phyloP scores from a whole-genome alignment of 805 yeast species.

The Candida coleopterorum region DNA sequence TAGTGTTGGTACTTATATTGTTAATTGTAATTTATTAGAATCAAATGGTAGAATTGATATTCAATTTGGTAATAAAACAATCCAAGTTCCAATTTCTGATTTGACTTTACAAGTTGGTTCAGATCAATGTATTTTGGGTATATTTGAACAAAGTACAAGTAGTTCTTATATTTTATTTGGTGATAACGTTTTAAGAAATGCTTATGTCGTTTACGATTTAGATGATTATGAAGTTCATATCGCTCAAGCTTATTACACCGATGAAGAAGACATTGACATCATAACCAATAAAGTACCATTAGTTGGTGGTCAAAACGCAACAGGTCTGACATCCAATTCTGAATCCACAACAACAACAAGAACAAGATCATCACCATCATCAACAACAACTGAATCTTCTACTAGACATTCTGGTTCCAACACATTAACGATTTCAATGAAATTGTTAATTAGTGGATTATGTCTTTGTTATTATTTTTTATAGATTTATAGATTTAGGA shows the following conservation, averaged over 20 bases:
- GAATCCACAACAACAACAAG: background rate
- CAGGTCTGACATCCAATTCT: background rate
- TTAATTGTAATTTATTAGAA: slow-evolving; percentile 34
- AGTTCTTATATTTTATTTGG: slow-evolving; percentile 43
- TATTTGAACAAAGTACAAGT: slow-evolving; percentile 15
- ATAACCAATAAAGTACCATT: slow-evolving; percentile 19
- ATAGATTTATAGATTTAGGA: background rate
- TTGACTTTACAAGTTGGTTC: slow-evolving; percentile 17
- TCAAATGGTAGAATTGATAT: slow-evolving; percentile 25
- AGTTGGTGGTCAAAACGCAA: slow-evolving; percentile 4
- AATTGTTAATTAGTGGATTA: slow-evolving; percentile 1
- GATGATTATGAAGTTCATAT: slow-evolving; percentile 54
- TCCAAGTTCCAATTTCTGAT: slow-evolving; percentile 43
- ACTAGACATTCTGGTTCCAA: background rate
- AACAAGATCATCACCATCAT: background rate
- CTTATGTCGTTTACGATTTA: slow-evolving; percentile 62
- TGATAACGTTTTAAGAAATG: slow-evolving; percentile 58
- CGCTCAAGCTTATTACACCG: slow-evolving; percentile 31
- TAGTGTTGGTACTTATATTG: slow-evolving; percentile 39
- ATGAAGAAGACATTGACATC: slow-evolving; percentile 40
- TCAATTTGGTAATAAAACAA: slow-evolving; percentile 54
- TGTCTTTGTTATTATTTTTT: background rate
- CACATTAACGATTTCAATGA: background rate
- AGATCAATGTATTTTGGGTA: slow-evolving; percentile 23
- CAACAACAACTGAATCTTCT: background rate